Base-by-base conservation (phyloP, 305 asterid genomes). In the Solanum hybrid region DNA sequence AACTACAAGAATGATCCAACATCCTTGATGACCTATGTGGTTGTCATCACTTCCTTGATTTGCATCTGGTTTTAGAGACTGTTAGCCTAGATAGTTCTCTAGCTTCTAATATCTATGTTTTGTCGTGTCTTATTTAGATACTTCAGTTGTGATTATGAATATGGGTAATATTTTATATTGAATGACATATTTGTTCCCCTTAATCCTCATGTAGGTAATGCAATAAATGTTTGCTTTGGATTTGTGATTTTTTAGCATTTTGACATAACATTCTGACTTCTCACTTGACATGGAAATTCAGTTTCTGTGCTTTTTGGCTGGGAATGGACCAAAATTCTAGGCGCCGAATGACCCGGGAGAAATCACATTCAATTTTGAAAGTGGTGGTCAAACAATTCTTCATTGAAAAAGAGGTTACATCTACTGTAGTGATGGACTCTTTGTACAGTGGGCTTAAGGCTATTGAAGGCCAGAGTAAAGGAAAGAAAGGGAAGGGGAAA, bases 351-450 rank as follows among this genome's bases (percentile, higher is more conserved):
- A 93, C 95, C 37, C 93, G 91, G 90, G 99, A 97, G 95, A 97
- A 92, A 94, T 92, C 94, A 4, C 98, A 95, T 93, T 92, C 97
- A n/a, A 94, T 98, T 87, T 93, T 97, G 61, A 98, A 94, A 94
- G 96, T 94, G 85, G 93, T 96, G 33, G 99, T 96, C 92, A 97
- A 97, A 88, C 95, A 94, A 83, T 98, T 98, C 92, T 97, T 97
- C 92, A 93, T 97, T 87, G 99, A 97, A 92, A 97, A 97, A 91
- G 99, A 98, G 93, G 99, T 96, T 93, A 95, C 99, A 17, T 97
- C 99, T 90, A 98, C 99, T 79, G 95, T 98, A 76, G 99, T 98
- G 92, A 97, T 98, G 99, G 99, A 97, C 93, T 95, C 99, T 27
- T 88, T 98, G 86, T 96, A 95, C 91, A 95, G 98, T 94, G 99